phyloP scores from a whole-genome alignment of 441 rosid species.

The Codiaeum variegatum region DNA sequence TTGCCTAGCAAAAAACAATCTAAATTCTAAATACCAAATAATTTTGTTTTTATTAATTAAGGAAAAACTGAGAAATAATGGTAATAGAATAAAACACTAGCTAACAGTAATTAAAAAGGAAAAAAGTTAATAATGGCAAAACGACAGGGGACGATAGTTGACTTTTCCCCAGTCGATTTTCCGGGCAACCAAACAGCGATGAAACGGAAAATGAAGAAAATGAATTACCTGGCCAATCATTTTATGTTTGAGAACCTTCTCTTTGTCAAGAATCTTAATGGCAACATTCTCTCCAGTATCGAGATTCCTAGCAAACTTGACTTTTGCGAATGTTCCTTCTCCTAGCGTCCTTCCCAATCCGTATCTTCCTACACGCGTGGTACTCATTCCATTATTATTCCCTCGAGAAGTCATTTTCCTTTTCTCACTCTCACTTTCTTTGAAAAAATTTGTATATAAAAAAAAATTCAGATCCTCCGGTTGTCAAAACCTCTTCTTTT shows the following conservation, averaged over 20 bases:
- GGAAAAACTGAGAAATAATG: not conserved
- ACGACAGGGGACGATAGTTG: not conserved
- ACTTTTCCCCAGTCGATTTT: constrained; percentile 6
- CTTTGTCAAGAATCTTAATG: constrained; percentile 86
- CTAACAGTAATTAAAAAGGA: not conserved
- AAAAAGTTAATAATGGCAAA: constrained; percentile 3
- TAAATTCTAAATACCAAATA: not conserved
- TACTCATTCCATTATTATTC: constrained; percentile 23
- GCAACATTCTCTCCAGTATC: constrained; percentile 80
- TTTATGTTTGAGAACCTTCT: constrained; percentile 76
- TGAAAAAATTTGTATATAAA: too few relatives aligned
- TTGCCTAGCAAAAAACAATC: not conserved
- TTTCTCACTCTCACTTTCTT: not conserved
- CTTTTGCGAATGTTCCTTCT: constrained; percentile 95
- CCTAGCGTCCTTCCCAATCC: constrained; percentile 92
- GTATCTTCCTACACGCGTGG: constrained; percentile 90
- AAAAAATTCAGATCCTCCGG: not conserved
- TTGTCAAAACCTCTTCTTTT: constrained; percentile 79
- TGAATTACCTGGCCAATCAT: constrained; percentile 80
- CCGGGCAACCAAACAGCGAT: constrained; percentile 10
- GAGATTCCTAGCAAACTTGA: constrained; percentile 74
- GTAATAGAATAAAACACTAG: not conserved
- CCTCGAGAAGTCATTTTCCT: constrained; percentile 47
- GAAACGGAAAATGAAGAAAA: too few relatives aligned
- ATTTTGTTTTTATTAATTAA: not conserved